These are phyloP conservation scores for Salix koriyanagi DNA, from an alignment of 345 rosid genomes.

Conservation along the genomic window DNA sequence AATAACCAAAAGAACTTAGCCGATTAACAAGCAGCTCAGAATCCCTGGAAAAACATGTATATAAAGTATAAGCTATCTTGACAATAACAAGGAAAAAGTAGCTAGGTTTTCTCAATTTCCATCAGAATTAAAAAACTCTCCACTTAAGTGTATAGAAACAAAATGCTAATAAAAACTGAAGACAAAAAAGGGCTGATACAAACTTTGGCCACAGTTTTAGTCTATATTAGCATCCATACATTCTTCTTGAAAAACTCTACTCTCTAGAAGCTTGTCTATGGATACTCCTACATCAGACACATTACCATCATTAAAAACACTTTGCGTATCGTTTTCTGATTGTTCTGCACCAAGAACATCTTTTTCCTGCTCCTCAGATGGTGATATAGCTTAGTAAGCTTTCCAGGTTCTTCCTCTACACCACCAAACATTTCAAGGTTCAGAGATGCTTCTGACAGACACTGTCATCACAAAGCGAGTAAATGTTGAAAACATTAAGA, in stretches of 20 bases:
- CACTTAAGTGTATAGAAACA: not conserved
- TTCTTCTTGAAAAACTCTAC: conserved; percentile 12
- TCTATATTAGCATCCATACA: not conserved
- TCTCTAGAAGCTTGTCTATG: conserved; percentile 37
- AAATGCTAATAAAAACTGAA: not conserved
- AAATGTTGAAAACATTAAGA: conserved; percentile 1
- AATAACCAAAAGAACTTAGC: not conserved
- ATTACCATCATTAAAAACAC: conserved; percentile 7
- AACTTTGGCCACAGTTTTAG: not conserved
- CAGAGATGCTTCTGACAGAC: conserved; percentile 8
- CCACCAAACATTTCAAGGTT: not conserved
- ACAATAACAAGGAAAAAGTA: not conserved
- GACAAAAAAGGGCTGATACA: not conserved
- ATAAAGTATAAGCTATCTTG: not conserved
- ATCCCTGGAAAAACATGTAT: not conserved
- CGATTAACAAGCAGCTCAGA: not conserved
- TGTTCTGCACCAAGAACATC: not conserved
- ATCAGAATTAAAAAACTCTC: not conserved
- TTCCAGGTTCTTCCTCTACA: conserved; percentile 11
- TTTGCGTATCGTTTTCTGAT: conserved; percentile 18
- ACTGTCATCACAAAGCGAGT: not conserved
- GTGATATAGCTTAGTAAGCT: not conserved
- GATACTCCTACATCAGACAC: conserved; percentile 23
- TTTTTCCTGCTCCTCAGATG: conserved; percentile 2
- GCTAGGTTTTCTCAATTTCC: not conserved